Base-by-base conservation (phyloP, 768 basidiomycete genomes). In the Tylopilus intermedius region DNA sequence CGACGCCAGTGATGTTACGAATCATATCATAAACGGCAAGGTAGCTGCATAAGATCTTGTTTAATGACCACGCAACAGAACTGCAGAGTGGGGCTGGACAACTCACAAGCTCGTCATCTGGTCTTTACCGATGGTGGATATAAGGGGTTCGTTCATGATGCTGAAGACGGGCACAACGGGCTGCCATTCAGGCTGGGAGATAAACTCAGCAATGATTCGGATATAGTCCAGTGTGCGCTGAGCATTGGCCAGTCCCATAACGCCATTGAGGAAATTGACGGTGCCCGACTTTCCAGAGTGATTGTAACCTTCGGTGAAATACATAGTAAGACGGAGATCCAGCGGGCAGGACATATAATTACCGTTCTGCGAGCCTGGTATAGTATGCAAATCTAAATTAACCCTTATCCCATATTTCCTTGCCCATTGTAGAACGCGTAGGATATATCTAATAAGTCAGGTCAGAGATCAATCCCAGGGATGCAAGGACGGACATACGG, bases 371-470 rank as follows among this genome's bases (percentile, higher is more conserved):
- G 81, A 82, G 39, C 92, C 91, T 29, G 91, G 90, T 24, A 84
- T 74, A 4, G 87, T 77, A 66, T 90, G 88, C 32, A 91, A 69
- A 71, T 94, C 93, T 11, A 94, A 72, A 62, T 81, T 81, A 49
- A 94, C 81, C 27, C 92, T 78, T n/a, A 94, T 59, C 1, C 92
- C 92, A 65, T 94, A 94, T 69, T 96, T 94, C 46, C 92, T 76
- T 13, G 83, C 84, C 93, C 93, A 96, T 3, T 74, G 76, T 37
- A 94, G 72, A 24, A 86, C 77, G 40, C 82, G 82, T 18, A 90
- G 71, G 68, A 90, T 81, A 70, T 93, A 92, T 56, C 81, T 84
- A 58, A 35, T 24, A 33, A 48, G 27, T 45, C 24, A 1, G 24
- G 51, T 60, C 24, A 57, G 40, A 21, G 24, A 33, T 45, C 7